Conservation (phyloP, 2,329 filamentous ascomycete species). For the Arachnopeziza araneosa region DNA sequence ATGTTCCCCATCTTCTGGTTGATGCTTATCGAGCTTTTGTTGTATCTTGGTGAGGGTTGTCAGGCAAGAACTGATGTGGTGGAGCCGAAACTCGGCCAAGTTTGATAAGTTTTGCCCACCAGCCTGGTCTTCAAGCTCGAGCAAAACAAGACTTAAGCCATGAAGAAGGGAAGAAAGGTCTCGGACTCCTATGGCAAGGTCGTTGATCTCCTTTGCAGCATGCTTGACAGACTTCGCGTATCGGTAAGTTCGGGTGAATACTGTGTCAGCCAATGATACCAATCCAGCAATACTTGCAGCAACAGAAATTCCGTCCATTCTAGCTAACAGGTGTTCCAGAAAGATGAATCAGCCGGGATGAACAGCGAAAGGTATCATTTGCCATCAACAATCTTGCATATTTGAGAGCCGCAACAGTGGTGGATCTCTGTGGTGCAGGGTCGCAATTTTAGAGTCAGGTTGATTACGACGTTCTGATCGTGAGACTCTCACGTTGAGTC, state of each 20-base stretch:
- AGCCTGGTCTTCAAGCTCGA: conserved; percentile 1
- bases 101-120: not conserved
- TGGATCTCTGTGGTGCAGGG: too few relatives aligned
- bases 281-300: conserved; percentile 11
- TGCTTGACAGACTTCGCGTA: conserved; percentile 6
- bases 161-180: conserved; percentile 7
- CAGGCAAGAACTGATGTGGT: conserved; percentile 13
- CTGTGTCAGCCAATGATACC: conserved; percentile 4
- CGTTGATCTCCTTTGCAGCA: conserved; percentile 3
- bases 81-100: conserved; percentile 2
- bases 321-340: too few relatives aligned
- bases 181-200: conserved; percentile 1
- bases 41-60: conserved; percentile 9
- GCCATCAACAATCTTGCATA: too few relatives aligned
- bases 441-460: too few relatives aligned
- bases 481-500: too few relatives aligned
- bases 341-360: too few relatives aligned
- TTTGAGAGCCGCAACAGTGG: too few relatives aligned
- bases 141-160: conserved; percentile 1
- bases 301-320: conserved; percentile 1
- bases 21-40: conserved; percentile 1
- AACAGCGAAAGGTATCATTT: too few relatives aligned
- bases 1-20: not conserved
- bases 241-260: conserved; percentile 4
- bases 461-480: too few relatives aligned